Evolutionary conservation across 768 basidiomycete genomes (phyloP), one percentile per base, ranked within the genome.

Genomic region (Candolleomyces aberdarensis): DNA sequence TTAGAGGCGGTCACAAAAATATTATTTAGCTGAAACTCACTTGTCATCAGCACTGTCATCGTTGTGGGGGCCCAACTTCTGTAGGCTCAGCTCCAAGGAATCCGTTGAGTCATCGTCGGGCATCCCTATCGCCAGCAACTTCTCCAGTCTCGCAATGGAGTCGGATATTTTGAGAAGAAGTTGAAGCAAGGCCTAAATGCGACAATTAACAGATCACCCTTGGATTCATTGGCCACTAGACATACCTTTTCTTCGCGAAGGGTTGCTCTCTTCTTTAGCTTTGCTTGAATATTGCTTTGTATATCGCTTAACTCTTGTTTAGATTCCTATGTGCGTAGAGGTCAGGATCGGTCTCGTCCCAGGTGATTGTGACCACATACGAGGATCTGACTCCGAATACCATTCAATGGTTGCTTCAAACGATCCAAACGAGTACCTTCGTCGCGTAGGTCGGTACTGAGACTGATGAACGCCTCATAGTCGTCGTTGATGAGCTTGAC

Each of bases 401-500:
- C 79, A 9, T 69, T 73, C 56, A 99, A 71, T 0, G 96, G 96
- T 26, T 72, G 72, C 64, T 87, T 86, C 60, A 99, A 70, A 60
- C 82, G 77, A 60, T 82, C 80, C 66, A 96, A 71, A 64, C 93
- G 80, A 43, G 80, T 78, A 3, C 91, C 90, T 74, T 98, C 96
- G 48, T 90, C 94, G 65, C 87, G 83, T 64, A 98, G 72, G 67
- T 98, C 94, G 3, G 96, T 95, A 64, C 96, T 96, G 32, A 99
- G 80, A 66, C 92, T 94, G 68, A 98, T 96, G 71, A 98, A 99
- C 14, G 95, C 95, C 72, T 95, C 95, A 69, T 98, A 99, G 75
- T 98, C 97, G 66, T 94, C 90, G 74, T 99, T 98, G 71, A 98
- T 97, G 68, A 98, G 85, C 68, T 87, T 87, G 32, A 98, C 94